A percentile compares a stretch with the other conserved stretches of the same genome.
These are phyloP conservation scores for Eucalyptus regnans DNA, from an alignment of 345 rosid genomes.

Conservation along the genomic window DNA sequence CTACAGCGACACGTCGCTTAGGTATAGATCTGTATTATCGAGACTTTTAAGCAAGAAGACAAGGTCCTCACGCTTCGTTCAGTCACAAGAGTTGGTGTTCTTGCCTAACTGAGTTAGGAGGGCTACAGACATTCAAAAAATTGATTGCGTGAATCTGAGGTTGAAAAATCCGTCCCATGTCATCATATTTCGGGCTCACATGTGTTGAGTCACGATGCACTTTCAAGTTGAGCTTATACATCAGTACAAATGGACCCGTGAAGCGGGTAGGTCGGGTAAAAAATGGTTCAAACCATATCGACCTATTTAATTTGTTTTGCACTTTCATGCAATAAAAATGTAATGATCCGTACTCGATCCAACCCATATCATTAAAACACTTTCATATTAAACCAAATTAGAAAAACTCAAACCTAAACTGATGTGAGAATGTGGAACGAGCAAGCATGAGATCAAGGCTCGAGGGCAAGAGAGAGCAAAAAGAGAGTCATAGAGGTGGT, in stretches of 20 bases:
- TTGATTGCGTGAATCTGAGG: background rate
- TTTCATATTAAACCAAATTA: background rate
- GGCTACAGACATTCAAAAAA: background rate
- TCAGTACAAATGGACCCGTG: background rate
- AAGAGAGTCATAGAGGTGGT: background rate
- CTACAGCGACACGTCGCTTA: background rate
- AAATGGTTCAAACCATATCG: background rate
- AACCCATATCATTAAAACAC: too few relatives aligned
- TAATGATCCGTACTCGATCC: background rate
- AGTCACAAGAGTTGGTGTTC: background rate
- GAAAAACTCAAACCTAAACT: background rate
- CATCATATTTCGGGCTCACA: background rate
- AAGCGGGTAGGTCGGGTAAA: background rate
- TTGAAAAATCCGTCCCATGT: background rate
- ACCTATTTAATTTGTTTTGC: background rate
- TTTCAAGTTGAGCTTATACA: background rate
- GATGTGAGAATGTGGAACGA: background rate
- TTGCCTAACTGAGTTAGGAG: background rate
- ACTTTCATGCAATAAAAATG: background rate
- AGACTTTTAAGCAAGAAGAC: background rate
- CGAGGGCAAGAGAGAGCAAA: background rate
- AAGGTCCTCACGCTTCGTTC: background rate
- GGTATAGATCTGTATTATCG: background rate
- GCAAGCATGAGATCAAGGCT: background rate
- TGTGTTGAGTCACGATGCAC: background rate